A percentile compares a stretch with the other conserved stretches of the same genome.
Evolutionary conservation across 2,329 filamentous ascomycete species (phyloP).

Genomic region (Colletotrichum filicis): DNA sequence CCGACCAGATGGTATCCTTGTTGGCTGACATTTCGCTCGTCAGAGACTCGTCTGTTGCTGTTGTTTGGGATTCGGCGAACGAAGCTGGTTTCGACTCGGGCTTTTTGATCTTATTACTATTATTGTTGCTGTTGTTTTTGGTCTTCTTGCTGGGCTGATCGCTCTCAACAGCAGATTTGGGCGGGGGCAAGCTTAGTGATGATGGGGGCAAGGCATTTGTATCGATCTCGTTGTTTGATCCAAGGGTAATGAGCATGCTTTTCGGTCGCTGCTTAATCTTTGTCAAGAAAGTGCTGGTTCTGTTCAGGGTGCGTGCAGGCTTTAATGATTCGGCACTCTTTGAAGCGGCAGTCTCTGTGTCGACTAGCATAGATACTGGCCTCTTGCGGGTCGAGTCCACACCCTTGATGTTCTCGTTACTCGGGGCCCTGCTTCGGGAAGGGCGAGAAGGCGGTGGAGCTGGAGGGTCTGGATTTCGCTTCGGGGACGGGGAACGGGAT

Average conservation of each 20-base stretch:
- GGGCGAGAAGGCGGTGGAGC: constrained; percentile 36
- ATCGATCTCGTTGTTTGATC: constrained; percentile 50
- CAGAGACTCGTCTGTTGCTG: constrained; percentile 56
- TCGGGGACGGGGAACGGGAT: constrained; percentile 61
- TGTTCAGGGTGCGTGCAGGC: constrained; percentile 51
- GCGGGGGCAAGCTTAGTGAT: constrained; percentile 55
- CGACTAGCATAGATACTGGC: constrained; percentile 40
- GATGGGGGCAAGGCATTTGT: constrained; percentile 56
- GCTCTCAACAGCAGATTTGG: constrained; percentile 41
- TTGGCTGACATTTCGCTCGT: constrained; percentile 54
- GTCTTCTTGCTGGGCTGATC: constrained; percentile 14
- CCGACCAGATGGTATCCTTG: constrained; percentile 65
- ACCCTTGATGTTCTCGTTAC: constrained; percentile 36
- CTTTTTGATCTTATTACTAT: neutral
- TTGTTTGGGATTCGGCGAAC: constrained; percentile 49
- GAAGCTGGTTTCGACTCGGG: constrained; percentile 46
- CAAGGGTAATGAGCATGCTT: constrained; percentile 53
- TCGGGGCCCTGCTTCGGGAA: constrained; percentile 21
- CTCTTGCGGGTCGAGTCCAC: constrained; percentile 46
- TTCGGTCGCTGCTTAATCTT: constrained; percentile 62
- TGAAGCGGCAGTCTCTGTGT: constrained; percentile 41
- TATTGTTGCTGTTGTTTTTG: constrained; percentile 8
- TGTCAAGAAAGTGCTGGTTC: constrained; percentile 60
- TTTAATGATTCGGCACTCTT: constrained; percentile 50
- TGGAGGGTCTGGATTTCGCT: constrained; percentile 42